phyloP scores from a whole-genome alignment of 148 eudicot species.

The Cornus controversa region DNA sequence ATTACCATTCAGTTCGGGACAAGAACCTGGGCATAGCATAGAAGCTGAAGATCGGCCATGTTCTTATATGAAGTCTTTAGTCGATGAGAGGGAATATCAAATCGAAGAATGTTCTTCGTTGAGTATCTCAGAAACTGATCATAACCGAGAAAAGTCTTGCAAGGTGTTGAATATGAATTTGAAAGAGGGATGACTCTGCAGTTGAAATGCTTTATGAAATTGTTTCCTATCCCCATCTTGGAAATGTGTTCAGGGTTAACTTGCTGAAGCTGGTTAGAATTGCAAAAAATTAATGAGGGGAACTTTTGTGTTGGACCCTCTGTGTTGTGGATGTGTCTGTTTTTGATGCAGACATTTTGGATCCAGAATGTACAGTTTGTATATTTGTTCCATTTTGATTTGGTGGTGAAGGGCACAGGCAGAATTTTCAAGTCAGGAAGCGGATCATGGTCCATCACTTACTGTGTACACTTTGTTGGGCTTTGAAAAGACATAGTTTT shows the following conservation, averaged over 20 bases:
- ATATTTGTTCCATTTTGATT: no score
- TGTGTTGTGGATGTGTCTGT: no score
- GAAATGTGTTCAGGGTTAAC: background rate
- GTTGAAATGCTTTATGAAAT: conserved; percentile 8
- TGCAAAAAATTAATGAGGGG: no score
- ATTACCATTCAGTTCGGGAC: conserved; percentile 34
- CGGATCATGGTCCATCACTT: no score
- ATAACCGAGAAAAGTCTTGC: conserved; percentile 32
- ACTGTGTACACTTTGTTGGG: no score
- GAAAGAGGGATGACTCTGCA: conserved; percentile 35
- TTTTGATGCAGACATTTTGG: no score
- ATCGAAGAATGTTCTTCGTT: conserved; percentile 42
- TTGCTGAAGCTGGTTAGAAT: no score
- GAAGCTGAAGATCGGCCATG: conserved; percentile 53
- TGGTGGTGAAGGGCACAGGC: no score
- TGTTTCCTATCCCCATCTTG: background rate
- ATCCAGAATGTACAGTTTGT: no score
- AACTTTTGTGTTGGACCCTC: no score
- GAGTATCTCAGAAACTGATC: conserved; percentile 38
- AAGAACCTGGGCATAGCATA: conserved; percentile 39
- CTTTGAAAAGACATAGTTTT: no score
- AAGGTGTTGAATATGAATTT: conserved; percentile 20
- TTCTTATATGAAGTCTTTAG: conserved; percentile 59
- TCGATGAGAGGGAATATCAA: conserved; percentile 52
- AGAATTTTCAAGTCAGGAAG: no score